Base-by-base conservation (phyloP, 306 rosid genomes). In the Begonia fuchsioides region DNA sequence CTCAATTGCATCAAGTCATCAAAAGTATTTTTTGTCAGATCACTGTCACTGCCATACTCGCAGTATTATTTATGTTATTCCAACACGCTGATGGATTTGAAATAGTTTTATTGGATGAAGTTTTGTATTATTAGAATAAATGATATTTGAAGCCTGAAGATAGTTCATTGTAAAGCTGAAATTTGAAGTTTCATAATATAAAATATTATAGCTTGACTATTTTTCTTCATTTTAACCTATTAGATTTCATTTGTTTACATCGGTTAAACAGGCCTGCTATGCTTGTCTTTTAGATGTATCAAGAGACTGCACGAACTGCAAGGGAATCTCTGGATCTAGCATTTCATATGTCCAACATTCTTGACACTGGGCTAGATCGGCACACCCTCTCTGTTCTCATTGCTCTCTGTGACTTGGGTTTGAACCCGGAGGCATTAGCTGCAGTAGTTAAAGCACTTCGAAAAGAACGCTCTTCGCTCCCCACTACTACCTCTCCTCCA, bases 321-420 rank as follows among this genome's bases (percentile, higher is more conserved):
- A 56, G 87, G 20, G 95, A 85, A 56, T 81, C 95, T 12, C 66
- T 85, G 13, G 93, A 80, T 63, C 69, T 80, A 8, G 87, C 93
- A 56, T 85, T 80, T 52, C 84, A 77, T 19, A 77, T 80, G 74
- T 81, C 80, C 5, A 85, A 77, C 66, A 39, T 85, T 46, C 82
- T 80, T 2, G 81, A 76, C 52, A 70, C 83, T 0, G 81, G 83
- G 61, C 76, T 78, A 44, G 93, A 81, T 26, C 81, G 82, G 41
- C 95, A 80, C 71, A 80, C 71, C 19, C 82, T 85, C 26, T 85
- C 93, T 44, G 71, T 85, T 54, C 93, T 80, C 12, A 73, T 80
- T 49, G 87, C 95, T 2, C 86, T 85, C 3, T 77, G 95, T 54
- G 95, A 85, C 62, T 69, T 85, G 64, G 87, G 83, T 43, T 77